Evolutionary conservation across 352 stramenopile genomes (phyloP), one percentile per base, ranked within the genome.

Genomic region (Ophiocytium majus): DNA sequence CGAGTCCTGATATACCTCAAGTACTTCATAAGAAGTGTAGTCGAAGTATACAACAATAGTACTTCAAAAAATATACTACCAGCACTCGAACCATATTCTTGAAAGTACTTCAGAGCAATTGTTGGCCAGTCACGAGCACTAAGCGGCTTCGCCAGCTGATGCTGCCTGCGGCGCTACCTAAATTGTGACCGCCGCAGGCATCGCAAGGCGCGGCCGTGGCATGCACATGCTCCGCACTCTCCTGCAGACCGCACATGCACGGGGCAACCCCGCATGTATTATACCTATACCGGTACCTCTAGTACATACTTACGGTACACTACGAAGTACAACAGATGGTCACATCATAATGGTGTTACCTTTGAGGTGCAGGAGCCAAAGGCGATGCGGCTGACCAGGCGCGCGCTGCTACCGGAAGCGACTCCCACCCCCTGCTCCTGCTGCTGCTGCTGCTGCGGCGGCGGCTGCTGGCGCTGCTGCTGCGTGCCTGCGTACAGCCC

Each of bases 291-390:
- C 71, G 5, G 43, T 32, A 78, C 14, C 23, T 50, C 5, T 17
- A 23, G 28, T 10, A 81, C 75, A 78, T 32, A 81, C 19, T 32
- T 23, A 34, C 71, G 14, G 28, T 31, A 79, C 71, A 36, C 19
- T 17, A 79, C 71, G 10, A 31, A 35, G 10, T 23, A 17, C 19
- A 79, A 17, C 19, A 79, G 10, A 34, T 35, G 28, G 33, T n/a
- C n/a, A n/a, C n/a, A n/a, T n/a, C 14, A 74, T 74, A 76, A 82
- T 50, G 63, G 28, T 32, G 50, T 31, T 23, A 35, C 49, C 28
- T 80, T 83, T 80, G 64, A 88, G 50, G 84, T 88, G 80, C 84
- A 88, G 32, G 84, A 88, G 9, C 84, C 84, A 63, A 88, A 88
- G 0, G 84, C 84, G 82, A 88, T 88, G n/a, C 32, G 19, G 36